phyloP scores from a whole-genome alignment of 768 basidiomycete species.

The Lenzites betulinus region DNA sequence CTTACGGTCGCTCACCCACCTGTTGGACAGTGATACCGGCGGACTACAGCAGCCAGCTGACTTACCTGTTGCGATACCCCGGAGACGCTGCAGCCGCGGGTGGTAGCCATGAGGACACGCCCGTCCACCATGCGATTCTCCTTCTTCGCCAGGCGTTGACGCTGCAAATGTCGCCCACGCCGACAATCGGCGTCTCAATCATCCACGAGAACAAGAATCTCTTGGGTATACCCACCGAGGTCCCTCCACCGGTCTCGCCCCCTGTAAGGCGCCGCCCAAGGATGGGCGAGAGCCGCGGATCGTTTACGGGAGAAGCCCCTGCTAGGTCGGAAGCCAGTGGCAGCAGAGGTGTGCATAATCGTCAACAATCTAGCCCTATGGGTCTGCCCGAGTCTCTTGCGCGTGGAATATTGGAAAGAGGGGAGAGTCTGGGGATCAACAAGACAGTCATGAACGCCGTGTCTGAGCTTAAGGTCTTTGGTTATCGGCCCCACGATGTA shows the following conservation, averaged over 20 bases:
- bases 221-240: conserved; percentile 71
- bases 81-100: conserved; percentile 39
- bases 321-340: conserved; percentile 2
- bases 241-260: conserved; percentile 49
- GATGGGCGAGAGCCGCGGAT: conserved; percentile 35
- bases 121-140: conserved; percentile 60
- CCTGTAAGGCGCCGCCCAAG: conserved; percentile 40
- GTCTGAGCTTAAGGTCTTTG: conserved; percentile 65
- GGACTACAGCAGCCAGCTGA: conserved; percentile 86
- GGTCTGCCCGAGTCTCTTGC: conserved; percentile 73
- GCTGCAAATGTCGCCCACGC: conserved; percentile 71
- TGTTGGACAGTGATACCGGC: conserved; percentile 68
- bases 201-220: conserved; percentile 81
- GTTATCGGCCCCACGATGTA: neutral
- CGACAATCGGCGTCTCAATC: conserved; percentile 75
- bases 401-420: conserved; percentile 69
- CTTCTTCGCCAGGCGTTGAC: conserved; percentile 84
- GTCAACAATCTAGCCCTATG: conserved; percentile 40
- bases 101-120: conserved; percentile 22
- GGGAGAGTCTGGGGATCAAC: conserved; percentile 83
- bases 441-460: conserved; percentile 81
- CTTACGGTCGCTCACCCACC: neutral
- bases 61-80: conserved; percentile 85
- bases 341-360: conserved; percentile 17
- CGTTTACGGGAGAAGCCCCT: conserved; percentile 19